Evolutionary conservation across 805 yeast species (phyloP).

Genomic region (Starmerella stellata): DNA sequence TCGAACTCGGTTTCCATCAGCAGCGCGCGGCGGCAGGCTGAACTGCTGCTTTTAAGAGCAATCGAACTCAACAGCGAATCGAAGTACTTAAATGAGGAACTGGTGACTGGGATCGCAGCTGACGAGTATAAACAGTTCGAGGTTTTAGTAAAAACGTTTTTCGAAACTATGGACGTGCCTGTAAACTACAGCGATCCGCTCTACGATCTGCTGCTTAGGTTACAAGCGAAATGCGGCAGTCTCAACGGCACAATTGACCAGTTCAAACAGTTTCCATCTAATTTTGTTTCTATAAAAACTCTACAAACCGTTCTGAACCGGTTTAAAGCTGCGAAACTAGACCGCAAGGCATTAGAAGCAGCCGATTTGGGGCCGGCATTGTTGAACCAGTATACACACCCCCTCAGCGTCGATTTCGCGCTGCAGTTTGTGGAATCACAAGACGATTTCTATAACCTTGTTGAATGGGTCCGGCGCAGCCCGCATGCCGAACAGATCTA

Average conservation of each 20-base stretch:
- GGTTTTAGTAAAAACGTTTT: conserved; percentile 14
- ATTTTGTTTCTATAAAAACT: conserved; percentile 13
- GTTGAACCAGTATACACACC: conserved; percentile 6
- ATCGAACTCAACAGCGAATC: conserved; percentile 15
- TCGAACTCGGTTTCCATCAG: conserved; percentile 13
- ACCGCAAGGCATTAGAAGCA: conserved; percentile 7
- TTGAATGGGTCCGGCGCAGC: conserved; percentile 14
- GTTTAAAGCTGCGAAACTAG: conserved; percentile 9
- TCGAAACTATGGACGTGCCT: conserved; percentile 12
- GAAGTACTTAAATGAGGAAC: conserved; percentile 10
- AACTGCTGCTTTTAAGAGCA: conserved; percentile 15
- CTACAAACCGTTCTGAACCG: conserved; percentile 15
- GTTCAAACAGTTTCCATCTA: background rate
- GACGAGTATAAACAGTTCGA: conserved; percentile 16
- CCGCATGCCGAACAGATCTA: conserved; percentile 12
- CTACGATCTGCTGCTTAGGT: conserved; percentile 17
- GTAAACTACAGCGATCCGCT: conserved; percentile 8
- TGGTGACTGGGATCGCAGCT: conserved; percentile 14
- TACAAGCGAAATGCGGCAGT: conserved; percentile 18
- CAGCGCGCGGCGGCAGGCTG: conserved; percentile 17
- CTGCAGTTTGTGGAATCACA: conserved; percentile 14
- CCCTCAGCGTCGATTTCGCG: conserved; percentile 16
- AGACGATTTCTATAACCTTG: conserved; percentile 18
- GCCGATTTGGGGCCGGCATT: conserved; percentile 2
- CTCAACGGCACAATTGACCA: conserved; percentile 13